A percentile compares a stretch with the other conserved stretches of the same genome.
phyloP scores from a whole-genome alignment of 163 green algal species.

The Coccomyxa subellipsoidea region DNA sequence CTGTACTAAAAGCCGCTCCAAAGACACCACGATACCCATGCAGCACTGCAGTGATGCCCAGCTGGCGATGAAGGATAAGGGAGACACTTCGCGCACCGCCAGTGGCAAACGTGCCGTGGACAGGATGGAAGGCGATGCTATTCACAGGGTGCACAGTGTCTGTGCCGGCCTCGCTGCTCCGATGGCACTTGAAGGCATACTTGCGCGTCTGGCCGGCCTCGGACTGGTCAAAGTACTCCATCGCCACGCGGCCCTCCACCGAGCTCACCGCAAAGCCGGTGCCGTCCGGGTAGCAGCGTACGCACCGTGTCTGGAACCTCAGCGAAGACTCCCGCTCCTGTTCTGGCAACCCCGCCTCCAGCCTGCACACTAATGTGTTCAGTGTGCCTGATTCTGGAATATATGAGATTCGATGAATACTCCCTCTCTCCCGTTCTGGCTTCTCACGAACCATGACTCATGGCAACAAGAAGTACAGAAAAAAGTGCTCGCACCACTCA shows the following conservation, averaged over 20 bases:
- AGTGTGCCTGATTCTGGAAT: neutral
- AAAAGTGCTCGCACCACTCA: too few species aligned
- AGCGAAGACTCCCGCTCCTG: constrained; percentile 57
- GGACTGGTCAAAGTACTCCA: constrained; percentile 78
- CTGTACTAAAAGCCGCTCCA: too few species aligned
- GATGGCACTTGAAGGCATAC: constrained; percentile 96
- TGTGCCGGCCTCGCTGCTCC: constrained; percentile 58
- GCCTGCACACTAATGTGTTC: constrained; percentile 12
- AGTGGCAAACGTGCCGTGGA: constrained; percentile 79
- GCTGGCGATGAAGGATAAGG: too few species aligned
- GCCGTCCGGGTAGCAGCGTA: constrained; percentile 74
- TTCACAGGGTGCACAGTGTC: constrained; percentile 89
- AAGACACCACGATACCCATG: too few species aligned
- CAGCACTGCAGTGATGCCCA: too few species aligned
- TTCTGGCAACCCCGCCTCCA: constrained; percentile 24
- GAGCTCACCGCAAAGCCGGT: constrained; percentile 74
- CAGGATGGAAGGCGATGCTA: constrained; percentile 75
- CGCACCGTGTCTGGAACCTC: constrained; percentile 84
- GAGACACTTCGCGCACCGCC: constrained; percentile 35
- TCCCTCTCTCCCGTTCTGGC: too few species aligned
- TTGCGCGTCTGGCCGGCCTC: constrained; percentile 54
- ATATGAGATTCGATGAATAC: too few species aligned
- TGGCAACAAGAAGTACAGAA: too few species aligned
- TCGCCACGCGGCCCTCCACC: constrained; percentile 74
- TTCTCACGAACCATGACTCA: too few species aligned